Evolutionary conservation across 139 green algal genomes (phyloP), one percentile per base, ranked within the genome.

Genomic region (Picochlorum sp.): DNA sequence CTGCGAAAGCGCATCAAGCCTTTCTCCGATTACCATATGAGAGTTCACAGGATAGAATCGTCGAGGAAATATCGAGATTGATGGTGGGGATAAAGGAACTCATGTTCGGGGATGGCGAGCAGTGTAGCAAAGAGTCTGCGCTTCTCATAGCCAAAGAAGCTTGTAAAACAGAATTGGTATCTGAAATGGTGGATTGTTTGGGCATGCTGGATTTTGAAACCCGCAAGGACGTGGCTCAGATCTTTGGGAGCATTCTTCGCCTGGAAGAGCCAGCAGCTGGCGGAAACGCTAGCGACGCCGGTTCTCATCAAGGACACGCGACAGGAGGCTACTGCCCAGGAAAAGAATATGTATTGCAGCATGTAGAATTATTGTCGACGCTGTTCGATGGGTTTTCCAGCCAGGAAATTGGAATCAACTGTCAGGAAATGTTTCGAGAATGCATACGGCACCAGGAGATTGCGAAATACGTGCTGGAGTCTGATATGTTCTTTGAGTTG

Each of bases 361-460:
- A 88, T 51, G 73, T 73, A 16, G 61, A 82, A 18, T 74, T 95
- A 4, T 66, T 94, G 11, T 54, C 70, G 23, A 74, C 65, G 14
- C 82, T 95, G 23, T 91, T 90, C 57, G 41, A 76, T 5, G 84
- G 85, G 44, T 93, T 91, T 60, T 38, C 51, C 14, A 80, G 90
- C 47, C 67, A 80, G 3, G 73, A 71, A 20, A 82, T 94, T n/a
- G 88, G 86, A 15, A 75, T 96, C 21, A 88, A 85, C 54, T 92
- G 81, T 61, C 88, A 88, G 20, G 70, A 66, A 57, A 93, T 96
- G 81, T 80, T 93, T 58, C 75, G 88, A n/a, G 88, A 95, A 60
- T 92, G 85, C 67, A 82, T 91, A 28, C 74, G 85, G 10, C 78
- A 92, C 56, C 79, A 92, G 57, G 45, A 63, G 10, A 52, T 92